Evolutionary conservation across 2,329 filamentous ascomycete species (phyloP), one percentile per base, ranked within the genome.

Genomic region (Ustulina deusta): DNA sequence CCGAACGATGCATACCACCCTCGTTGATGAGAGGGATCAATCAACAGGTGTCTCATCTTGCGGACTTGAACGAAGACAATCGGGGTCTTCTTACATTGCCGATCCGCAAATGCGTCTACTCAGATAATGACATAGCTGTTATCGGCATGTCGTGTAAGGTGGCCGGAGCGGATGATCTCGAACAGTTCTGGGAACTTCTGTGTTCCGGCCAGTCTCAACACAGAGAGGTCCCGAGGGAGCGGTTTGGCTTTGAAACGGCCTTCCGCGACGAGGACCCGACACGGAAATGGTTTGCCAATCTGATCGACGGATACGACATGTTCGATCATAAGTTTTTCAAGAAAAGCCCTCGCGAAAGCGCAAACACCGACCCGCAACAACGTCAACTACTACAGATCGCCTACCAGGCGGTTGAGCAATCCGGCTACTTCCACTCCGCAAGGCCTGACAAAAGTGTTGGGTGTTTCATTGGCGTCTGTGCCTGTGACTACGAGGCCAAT

Each of bases 401-500:
- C 3, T 78, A 78, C 61, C 65, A 74, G 38, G 75, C 72, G 2
- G 68, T 76, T 0, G 74, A 73, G 25, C 68, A 70, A n/a, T n/a
- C 17, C 36, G 4, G 57, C 17, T 11, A 29, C 11, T 3, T 74
- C 61, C 1, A 42, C 9, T 6, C 40, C 40, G 17, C 9, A 42
- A 42, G n/a, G n/a, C n/a, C n/a, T n/a, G n/a, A n/a, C n/a, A n/a
- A n/a, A n/a, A n/a, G n/a, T n/a, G n/a, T n/a, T n/a, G n/a, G n/a
- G n/a, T n/a, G n/a, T n/a, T n/a, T n/a, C n/a, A n/a, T n/a, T n/a
- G n/a, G n/a, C n/a, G n/a, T n/a, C n/a, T n/a, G n/a, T n/a, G n/a
- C n/a, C n/a, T 20, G 40, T 42, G 81, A 85, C 56, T 84, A 84
- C 66, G 78, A 83, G 25, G 46, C 78, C 42, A 83, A 84, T 58